A percentile compares a stretch with the other conserved stretches of the same genome.
Evolutionary conservation across 345 rosid genomes (phyloP).

Genomic region (Reutealis trisperma): DNA sequence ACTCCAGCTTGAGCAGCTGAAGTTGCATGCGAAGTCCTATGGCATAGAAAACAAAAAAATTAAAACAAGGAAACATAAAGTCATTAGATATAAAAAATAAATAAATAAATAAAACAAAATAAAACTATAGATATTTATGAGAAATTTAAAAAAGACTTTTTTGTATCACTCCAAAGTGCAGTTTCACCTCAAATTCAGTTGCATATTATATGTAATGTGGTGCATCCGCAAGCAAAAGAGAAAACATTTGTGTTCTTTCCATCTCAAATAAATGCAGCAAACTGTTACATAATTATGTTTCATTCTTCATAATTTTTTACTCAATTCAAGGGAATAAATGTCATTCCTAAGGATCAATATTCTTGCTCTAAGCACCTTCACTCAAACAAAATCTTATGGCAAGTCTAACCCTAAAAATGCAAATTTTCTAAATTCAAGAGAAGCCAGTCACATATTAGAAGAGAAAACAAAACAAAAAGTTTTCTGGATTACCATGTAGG

Average conservation of each 20-base stretch:
- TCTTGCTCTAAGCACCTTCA: background rate
- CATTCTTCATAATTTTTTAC: background rate
- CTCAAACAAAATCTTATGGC: background rate
- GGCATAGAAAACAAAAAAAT: conserved; percentile 1
- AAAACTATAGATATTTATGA: background rate
- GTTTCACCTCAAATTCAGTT: background rate
- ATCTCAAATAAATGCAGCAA: background rate
- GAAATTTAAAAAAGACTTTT: background rate
- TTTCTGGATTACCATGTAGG: conserved; percentile 68
- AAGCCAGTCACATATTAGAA: background rate
- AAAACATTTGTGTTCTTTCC: too few species aligned
- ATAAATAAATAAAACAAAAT: too few species aligned
- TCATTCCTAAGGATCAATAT: background rate
- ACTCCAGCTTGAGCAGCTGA: conserved; percentile 77
- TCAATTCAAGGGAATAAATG: background rate
- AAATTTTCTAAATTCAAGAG: background rate
- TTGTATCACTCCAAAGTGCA: background rate
- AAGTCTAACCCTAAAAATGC: background rate
- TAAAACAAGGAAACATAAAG: background rate
- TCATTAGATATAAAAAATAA: too few species aligned
- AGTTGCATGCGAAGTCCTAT: conserved; percentile 97
- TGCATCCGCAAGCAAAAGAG: background rate
- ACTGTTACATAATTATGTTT: background rate
- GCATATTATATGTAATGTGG: background rate
- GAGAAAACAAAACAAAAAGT: background rate